Base-by-base conservation (phyloP, 441 rosid genomes). In the Gossypium gossypioides region DNA sequence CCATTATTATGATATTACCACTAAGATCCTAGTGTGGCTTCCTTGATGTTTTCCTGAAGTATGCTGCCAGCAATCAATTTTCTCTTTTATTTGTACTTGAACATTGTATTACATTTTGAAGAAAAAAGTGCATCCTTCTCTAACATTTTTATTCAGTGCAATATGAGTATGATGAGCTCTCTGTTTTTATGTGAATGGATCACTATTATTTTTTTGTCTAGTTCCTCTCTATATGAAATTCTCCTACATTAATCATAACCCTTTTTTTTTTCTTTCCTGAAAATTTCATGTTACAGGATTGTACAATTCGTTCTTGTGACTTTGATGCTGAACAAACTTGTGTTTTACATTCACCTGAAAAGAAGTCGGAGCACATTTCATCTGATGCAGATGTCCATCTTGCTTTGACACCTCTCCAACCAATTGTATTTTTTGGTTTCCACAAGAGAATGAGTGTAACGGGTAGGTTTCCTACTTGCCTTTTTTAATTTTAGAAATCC, bases 381-480 rank as follows among this genome's bases (percentile, higher is more conserved):
- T 69, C 84, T 0, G 94, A 91, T 66, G 69, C 91, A 6, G 99
- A 96, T 84, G 97, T 96, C 21, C 97, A 93, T 85, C 89, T 96
- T 56, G 99, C 99, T 42, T 88, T 96, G 84, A 93, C 99, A 40
- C 97, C 97, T 68, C 90, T 96, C 24, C 98, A 87, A 74, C 97
- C 98, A 44, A 96, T 96, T 82, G 99, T 93, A 13, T 96, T 96
- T 82, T 96, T 96, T 46, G 97, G 98, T 79, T 93, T 93, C 81
- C 96, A 87, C 40, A 79, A 86, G 76, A 83, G 97, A 82, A 91
- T 96, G 98, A 96, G 97, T 77, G 99, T 96, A 19, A 91, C 99
- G 80, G 97, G 99, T 95, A 76, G 1, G 79, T 80, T 78, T 52
- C 54, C 56, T 16, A 51, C 4, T 22, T 66, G 24, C 16, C 9